These are phyloP conservation scores for Priceomyces medius DNA, from an alignment of 805 yeast species.

Conservation along the genomic window DNA sequence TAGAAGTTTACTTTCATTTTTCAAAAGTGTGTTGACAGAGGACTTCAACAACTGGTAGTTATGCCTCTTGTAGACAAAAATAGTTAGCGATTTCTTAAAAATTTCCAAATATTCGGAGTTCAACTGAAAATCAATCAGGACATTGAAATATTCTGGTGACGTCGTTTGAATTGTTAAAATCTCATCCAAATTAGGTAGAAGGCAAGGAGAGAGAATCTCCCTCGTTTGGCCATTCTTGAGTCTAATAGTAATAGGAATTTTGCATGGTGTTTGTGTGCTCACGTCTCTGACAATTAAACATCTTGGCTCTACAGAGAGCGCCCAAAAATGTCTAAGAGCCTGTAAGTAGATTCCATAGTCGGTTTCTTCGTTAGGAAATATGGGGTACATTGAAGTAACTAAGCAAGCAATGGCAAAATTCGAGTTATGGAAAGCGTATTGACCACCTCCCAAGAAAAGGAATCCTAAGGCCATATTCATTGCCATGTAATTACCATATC, in stretches of 20 bases:
- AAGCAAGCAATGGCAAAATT: constrained; percentile 67
- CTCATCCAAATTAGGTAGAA: constrained; percentile 58
- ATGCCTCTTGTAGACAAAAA: constrained; percentile 51
- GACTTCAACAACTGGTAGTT: constrained; percentile 39
- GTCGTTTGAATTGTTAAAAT: constrained; percentile 49
- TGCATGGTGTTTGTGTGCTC: constrained; percentile 54
- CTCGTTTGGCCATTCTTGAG: constrained; percentile 37
- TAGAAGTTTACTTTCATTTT: constrained; percentile 31
- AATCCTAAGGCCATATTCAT: constrained; percentile 83
- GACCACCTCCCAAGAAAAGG: constrained; percentile 89
- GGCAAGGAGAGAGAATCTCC: constrained; percentile 56
- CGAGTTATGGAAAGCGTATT: constrained; percentile 69
- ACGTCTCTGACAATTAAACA: constrained; percentile 79
- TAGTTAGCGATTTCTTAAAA: constrained; percentile 44
- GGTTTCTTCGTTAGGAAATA: constrained; percentile 49
- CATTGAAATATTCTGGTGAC: constrained; percentile 52
- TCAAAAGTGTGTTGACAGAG: constrained; percentile 31
- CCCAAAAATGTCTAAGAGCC: constrained; percentile 89
- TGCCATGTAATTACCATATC: constrained; percentile 74
- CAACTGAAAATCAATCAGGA: constrained; percentile 42
- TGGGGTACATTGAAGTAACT: constrained; percentile 75
- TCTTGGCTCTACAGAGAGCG: constrained; percentile 74
- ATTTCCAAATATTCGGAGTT: constrained; percentile 43
- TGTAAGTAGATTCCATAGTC: constrained; percentile 67
- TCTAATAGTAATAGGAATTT: constrained; percentile 41